phyloP scores from a whole-genome alignment of 805 yeast species.

The Lachancea sp. region DNA sequence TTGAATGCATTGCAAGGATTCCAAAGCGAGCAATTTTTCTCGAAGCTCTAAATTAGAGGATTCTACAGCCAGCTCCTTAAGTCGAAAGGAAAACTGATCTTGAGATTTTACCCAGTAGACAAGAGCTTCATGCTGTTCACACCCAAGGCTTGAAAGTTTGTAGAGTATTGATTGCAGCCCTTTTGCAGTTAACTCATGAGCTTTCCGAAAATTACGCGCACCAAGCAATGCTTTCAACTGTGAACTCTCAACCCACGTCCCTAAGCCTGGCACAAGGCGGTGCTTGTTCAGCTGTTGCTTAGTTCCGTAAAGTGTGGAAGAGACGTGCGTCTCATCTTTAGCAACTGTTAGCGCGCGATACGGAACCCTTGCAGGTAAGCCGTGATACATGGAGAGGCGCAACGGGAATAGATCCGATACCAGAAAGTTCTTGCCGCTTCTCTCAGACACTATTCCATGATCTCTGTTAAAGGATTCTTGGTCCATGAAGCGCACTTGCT shows the following conservation, averaged over 20 bases:
- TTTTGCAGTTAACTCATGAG: background rate
- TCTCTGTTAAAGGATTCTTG: background rate
- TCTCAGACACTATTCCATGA: background rate
- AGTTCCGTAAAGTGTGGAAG: conserved; percentile 1
- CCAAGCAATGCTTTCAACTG: background rate
- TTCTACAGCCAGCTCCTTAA: conserved; percentile 3
- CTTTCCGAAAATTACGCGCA: background rate
- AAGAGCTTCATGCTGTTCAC: conserved; percentile 1
- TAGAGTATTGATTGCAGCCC: background rate
- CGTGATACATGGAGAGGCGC: conserved; percentile 5
- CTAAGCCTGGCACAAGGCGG: conserved; percentile 1
- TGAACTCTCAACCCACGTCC: conserved; percentile 2
- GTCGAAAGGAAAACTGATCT: conserved; percentile 1
- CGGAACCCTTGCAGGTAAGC: conserved; percentile 3
- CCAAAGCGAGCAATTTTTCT: background rate
- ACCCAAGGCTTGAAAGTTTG: background rate
- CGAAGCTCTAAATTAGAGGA: background rate
- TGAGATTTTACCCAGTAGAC: conserved; percentile 1
- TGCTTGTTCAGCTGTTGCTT: conserved; percentile 1
- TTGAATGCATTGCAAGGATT: background rate
- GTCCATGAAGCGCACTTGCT: background rate
- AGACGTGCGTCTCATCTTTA: conserved; percentile 1
- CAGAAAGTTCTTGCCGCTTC: background rate
- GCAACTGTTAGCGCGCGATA: background rate
- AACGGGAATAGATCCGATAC: conserved; percentile 1